Conservation (phyloP, 2,329 filamentous ascomycete genomes). For the Uncinocarpus reesii region DNA sequence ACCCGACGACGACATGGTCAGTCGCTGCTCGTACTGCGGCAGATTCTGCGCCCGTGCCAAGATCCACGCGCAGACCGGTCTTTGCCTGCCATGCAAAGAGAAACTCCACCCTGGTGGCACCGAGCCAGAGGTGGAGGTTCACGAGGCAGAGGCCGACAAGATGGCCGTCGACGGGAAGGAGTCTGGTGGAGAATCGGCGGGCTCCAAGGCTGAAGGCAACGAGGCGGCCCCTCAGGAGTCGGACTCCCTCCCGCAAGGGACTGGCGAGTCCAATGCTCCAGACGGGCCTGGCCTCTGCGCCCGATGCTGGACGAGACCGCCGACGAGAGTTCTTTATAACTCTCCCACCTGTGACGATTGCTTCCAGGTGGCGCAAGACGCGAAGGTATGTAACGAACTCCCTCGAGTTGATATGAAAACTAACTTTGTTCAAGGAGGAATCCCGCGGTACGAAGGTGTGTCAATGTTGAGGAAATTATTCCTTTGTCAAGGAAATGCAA, state of each 20-base stretch:
- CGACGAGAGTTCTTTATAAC: conserved; percentile 19
- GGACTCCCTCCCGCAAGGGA: conserved; percentile 4
- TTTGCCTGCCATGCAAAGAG: conserved; percentile 16
- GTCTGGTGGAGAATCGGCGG: conserved; percentile 10
- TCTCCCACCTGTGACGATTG: conserved; percentile 19
- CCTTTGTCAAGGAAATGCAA: not conserved
- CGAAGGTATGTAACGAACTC: conserved; percentile 14
- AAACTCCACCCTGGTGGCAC: conserved; percentile 7
- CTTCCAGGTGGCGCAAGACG: conserved; percentile 16
- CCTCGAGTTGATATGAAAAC: not conserved
- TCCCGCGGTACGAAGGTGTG: conserved; percentile 14
- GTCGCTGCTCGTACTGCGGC: conserved; percentile 19
- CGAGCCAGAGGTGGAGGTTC: not conserved
- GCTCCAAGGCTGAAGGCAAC: conserved; percentile 8
- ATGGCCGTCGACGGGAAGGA: not conserved
- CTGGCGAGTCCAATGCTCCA: not conserved
- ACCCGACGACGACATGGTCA: conserved; percentile 14
- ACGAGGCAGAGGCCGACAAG: conserved; percentile 5
- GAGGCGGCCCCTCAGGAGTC: conserved; percentile 10
- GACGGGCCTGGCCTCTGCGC: conserved; percentile 15
- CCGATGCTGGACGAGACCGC: conserved; percentile 19
- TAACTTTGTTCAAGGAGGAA: conserved; percentile 2
- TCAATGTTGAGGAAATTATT: not conserved
- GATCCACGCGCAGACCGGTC: conserved; percentile 12
- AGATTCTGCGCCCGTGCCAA: conserved; percentile 13